Conservation (phyloP, 148 eudicot genomes). For the Dysphania ambrosioides region DNA sequence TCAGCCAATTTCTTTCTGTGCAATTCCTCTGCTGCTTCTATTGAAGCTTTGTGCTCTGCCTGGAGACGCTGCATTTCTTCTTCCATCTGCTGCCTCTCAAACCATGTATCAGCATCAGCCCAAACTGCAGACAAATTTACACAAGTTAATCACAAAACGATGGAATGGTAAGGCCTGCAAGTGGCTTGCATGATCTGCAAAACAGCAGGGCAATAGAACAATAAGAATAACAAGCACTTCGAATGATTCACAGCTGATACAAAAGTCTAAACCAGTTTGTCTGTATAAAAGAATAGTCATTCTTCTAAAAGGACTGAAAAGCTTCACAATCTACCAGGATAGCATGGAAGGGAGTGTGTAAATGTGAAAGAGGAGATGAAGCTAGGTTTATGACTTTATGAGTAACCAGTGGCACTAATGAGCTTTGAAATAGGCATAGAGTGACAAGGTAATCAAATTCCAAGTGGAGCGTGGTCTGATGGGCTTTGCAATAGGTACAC, state of each 20-base stretch:
- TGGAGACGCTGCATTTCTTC: conserved; percentile 87
- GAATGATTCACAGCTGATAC: background rate
- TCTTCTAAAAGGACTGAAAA: background rate
- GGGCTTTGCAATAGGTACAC: too few species aligned
- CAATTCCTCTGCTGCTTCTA: conserved; percentile 77
- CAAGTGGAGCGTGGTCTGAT: too few species aligned
- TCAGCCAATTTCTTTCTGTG: conserved; percentile 81
- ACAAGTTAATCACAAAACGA: background rate
- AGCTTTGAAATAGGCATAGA: too few species aligned
- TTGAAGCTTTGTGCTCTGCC: conserved; percentile 64
- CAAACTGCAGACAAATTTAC: conserved; percentile 51
- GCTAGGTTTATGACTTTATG: too few species aligned
- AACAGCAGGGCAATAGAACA: background rate
- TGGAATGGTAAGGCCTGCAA: background rate
- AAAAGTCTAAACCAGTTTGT: background rate
- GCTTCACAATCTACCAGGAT: too few species aligned
- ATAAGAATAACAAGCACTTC: background rate
- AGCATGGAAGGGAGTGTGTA: too few species aligned
- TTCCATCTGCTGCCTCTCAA: conserved; percentile 90
- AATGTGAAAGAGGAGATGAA: too few species aligned
- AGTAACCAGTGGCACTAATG: too few species aligned
- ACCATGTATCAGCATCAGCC: conserved; percentile 99
- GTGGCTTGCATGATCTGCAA: background rate
- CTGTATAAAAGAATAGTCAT: background rate
- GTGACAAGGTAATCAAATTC: too few species aligned